Conservation (phyloP, 2,329 filamentous ascomycete genomes). For the Fusarium marasasianum region DNA sequence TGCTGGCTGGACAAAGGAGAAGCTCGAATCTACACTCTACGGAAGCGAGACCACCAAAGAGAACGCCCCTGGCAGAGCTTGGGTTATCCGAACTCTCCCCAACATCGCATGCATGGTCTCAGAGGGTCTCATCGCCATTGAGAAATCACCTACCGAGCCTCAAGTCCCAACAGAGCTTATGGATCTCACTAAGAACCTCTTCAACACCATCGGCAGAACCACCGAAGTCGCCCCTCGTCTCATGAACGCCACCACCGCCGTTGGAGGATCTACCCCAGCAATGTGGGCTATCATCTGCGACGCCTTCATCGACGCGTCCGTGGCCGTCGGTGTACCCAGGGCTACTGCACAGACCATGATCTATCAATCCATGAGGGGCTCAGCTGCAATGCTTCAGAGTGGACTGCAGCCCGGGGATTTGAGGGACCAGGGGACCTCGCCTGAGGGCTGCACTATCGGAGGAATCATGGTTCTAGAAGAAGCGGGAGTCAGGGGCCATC, state of each 20-base stretch:
- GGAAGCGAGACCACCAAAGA: constrained; percentile 29
- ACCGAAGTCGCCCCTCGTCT: constrained; percentile 59
- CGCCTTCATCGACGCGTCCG: constrained; percentile 66
- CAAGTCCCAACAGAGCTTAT: constrained; percentile 32
- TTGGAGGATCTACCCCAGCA: constrained; percentile 68
- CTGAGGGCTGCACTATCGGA: constrained; percentile 68
- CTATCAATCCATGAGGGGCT: constrained; percentile 67
- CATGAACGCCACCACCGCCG: constrained; percentile 67
- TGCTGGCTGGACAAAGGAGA: constrained; percentile 57
- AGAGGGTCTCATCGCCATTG: constrained; percentile 48
- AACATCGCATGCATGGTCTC: constrained; percentile 49
- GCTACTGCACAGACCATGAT: constrained; percentile 67
- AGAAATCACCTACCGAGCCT: constrained; percentile 34
- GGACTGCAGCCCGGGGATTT: constrained; percentile 67
- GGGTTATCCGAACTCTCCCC: constrained; percentile 47
- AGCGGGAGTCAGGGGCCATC: constrained; percentile 57
- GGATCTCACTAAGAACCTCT: constrained; percentile 55
- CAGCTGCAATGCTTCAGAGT: constrained; percentile 60
- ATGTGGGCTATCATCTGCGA: constrained; percentile 69
- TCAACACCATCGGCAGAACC: constrained; percentile 63
- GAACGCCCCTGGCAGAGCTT: constrained; percentile 29
- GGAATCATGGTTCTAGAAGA: constrained; percentile 70
- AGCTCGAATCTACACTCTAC: constrained; percentile 51
- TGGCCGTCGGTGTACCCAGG: constrained; percentile 67
- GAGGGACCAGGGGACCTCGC: constrained; percentile 66